Evolutionary conservation across 164 flowering plant genomes (phyloP), one percentile per base, ranked within the genome.

Genomic region (Vitis riparia): DNA sequence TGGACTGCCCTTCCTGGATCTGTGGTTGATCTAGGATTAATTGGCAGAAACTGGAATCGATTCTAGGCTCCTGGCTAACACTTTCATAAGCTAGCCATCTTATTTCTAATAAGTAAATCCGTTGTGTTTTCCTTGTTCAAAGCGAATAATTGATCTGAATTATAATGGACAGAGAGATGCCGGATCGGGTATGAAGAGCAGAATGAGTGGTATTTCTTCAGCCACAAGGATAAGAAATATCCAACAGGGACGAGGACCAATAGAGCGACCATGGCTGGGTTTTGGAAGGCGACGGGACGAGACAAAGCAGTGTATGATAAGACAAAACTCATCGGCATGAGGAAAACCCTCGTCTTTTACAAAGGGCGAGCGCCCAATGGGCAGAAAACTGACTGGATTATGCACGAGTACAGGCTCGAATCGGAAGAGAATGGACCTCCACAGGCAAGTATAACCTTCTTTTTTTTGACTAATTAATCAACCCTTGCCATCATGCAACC

Each of bases 271-370:
- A 76, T 88, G 76, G 90, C 92, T 1, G 98, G 98, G 62, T 92
- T 92, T 66, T 92, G 98, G 98, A 92, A 92, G 82, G 97, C 97
- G 1, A 92, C 97, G 0, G 97, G 97, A 2, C 60, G 97, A 55
- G 97, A 92, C 79, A 92, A 92, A 74, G 91, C 96, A 0, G 90
- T 92, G 17, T 83, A 87, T 55, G 89, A 88, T 9, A 92, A 90
- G 76, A 66, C 75, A 8, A 86, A 78, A 69, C 88, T 92, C 30
- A 89, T 92, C 51, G 98, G 98, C 3, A 92, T 92, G 98, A 88
- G 98, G 78, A 92, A 92, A 75, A 92, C 98, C n/a, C 88, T 92
- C 9, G 98, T 92, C 7, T 92, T 89, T 81, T 92, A 92, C 85
- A 87, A 77, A 73, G 98, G 98, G 12, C 76, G 98, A 49, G 98